Conservation (phyloP, 768 basidiomycete genomes). For the Panus rudis region DNA sequence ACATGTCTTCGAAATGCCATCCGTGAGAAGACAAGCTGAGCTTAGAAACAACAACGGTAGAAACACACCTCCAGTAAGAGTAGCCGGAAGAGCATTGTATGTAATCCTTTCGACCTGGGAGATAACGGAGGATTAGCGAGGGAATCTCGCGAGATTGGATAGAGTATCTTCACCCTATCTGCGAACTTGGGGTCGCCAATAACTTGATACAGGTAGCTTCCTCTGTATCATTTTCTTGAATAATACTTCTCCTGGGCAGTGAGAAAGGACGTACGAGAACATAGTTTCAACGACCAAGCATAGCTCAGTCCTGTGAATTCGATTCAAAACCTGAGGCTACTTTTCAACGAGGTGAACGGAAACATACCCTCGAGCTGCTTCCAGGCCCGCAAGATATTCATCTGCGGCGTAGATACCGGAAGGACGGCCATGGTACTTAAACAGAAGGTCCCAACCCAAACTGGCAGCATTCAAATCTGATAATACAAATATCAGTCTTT, state of each 20-base stretch:
- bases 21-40: background rate
- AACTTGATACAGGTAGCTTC: conserved; percentile 49
- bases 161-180: conserved; percentile 29
- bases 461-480: conserved; percentile 44
- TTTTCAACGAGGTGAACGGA: no score
- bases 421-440: conserved; percentile 52
- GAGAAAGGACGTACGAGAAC: conserved; percentile 38
- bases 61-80: conserved; percentile 35
- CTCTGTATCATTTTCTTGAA: no score
- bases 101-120: conserved; percentile 38
- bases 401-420: conserved; percentile 52
- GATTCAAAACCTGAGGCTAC: no score
- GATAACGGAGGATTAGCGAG: background rate
- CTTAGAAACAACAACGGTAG: background rate
- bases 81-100: conserved; percentile 45
- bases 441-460: conserved; percentile 46
- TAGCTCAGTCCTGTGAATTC: conserved; percentile 39
- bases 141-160: no score
- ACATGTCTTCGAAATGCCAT: conserved; percentile 39
- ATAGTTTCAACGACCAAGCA: conserved; percentile 44
- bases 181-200: conserved; percentile 47
- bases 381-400: conserved; percentile 49
- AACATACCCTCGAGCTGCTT: conserved; percentile 44
- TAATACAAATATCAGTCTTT: background rate
- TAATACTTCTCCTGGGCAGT: background rate